Percentiles rank a stretch among this genome's conserved stretches.
phyloP scores from a whole-genome alignment of 1,284 basidiomycete species.

The Ustilago crameri region DNA sequence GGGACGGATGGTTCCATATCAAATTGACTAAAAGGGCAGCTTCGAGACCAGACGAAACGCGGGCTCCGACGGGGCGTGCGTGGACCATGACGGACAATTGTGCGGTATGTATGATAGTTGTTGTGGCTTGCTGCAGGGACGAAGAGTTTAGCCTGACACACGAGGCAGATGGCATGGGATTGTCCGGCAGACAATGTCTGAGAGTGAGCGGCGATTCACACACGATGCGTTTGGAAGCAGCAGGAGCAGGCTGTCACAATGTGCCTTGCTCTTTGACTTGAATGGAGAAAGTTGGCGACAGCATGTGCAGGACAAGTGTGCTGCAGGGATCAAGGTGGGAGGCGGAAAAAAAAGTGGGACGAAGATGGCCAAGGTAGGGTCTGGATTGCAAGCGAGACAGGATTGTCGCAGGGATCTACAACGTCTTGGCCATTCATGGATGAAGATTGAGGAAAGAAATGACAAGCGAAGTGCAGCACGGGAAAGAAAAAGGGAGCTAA shows the following conservation, averaged over 20 bases:
- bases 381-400: background rate
- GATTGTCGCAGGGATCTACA: too few relatives aligned
- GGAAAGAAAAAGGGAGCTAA: background rate
- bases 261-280: too few relatives aligned
- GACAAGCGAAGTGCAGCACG: background rate
- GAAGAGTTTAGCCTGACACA: background rate
- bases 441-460: too few relatives aligned
- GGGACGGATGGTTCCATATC: background rate
- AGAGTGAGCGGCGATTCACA: background rate
- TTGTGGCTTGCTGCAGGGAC: constrained; percentile 3
- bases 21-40: background rate
- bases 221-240: too few relatives aligned
- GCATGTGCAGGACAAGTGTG: too few relatives aligned
- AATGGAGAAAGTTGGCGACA: too few relatives aligned
- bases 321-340: too few relatives aligned
- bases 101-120: too few relatives aligned
- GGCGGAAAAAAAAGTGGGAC: too few relatives aligned
- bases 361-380: background rate
- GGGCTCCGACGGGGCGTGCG: background rate
- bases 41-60: too few relatives aligned
- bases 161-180: background rate
- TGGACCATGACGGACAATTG: background rate
- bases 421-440: too few relatives aligned
- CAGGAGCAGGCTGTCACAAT: too few relatives aligned
- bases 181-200: background rate